Conservation (phyloP, 768 basidiomycete genomes). For the Suillus placidus region DNA sequence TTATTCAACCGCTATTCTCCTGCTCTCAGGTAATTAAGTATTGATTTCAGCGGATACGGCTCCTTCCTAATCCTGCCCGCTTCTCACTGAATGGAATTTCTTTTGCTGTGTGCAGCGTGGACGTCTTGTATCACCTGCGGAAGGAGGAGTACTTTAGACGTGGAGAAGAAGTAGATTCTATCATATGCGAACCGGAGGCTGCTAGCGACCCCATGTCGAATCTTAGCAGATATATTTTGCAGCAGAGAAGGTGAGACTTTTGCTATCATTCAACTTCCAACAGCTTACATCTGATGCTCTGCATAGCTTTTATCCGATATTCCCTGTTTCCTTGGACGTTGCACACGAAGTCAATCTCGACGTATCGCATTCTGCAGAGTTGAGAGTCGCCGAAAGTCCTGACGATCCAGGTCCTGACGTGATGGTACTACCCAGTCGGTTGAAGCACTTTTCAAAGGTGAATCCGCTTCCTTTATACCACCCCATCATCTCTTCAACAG, state of each 20-base stretch:
- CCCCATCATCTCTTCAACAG: background rate
- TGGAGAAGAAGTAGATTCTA: constrained; percentile 61
- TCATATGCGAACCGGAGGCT: constrained; percentile 45
- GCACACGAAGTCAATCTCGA: constrained; percentile 88
- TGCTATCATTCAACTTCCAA: background rate
- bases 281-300: background rate
- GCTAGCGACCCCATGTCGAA: constrained; percentile 77
- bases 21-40: background rate
- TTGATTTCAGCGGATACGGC: constrained; percentile 61
- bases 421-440: constrained; percentile 81
- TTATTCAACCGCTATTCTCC: background rate
- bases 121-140: constrained; percentile 86
- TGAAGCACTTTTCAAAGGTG: constrained; percentile 92
- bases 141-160: constrained; percentile 79
- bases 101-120: constrained; percentile 82
- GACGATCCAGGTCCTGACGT: constrained; percentile 73
- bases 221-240: constrained; percentile 76
- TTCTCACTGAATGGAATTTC: constrained; percentile 85
- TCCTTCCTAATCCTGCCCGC: constrained; percentile 84
- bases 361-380: constrained; percentile 69
- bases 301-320: constrained; percentile 90
- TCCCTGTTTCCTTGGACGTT: constrained; percentile 79
- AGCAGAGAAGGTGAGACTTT: constrained; percentile 75
- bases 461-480: constrained; percentile 15
- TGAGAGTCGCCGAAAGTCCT: constrained; percentile 37